A percentile compares a stretch with the other conserved stretches of the same genome.
These are phyloP conservation scores for Fusarium sacchari DNA, from an alignment of 2,329 filamentous ascomycete species.

Conservation along the genomic window DNA sequence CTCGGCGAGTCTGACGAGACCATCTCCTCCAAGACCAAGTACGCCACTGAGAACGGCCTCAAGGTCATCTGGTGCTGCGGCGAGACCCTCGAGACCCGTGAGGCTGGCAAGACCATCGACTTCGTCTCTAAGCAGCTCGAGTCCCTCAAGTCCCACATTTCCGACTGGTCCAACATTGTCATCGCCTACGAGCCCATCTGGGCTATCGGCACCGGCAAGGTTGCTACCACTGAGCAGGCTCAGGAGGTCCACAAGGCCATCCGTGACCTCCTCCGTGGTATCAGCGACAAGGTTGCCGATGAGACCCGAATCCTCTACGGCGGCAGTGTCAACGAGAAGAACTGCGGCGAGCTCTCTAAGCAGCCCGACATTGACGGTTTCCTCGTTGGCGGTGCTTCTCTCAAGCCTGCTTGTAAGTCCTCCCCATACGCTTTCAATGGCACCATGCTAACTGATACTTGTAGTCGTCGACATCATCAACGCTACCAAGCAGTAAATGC, in stretches of 20 bases:
- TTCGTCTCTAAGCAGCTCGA: slow-evolving; percentile 87
- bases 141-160: slow-evolving; percentile 79
- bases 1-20: slow-evolving; percentile 87
- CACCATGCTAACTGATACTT: background rate
- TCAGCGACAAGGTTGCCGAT: slow-evolving; percentile 79
- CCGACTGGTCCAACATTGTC: slow-evolving; percentile 94
- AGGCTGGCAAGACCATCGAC: slow-evolving; percentile 84
- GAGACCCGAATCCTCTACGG: slow-evolving; percentile 96
- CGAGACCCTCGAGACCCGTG: slow-evolving; percentile 92
- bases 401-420: slow-evolving; percentile 91
- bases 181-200: slow-evolving; percentile 99
- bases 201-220: slow-evolving; percentile 94
- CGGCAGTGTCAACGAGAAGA: slow-evolving; percentile 97
- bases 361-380: slow-evolving; percentile 97
- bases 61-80: slow-evolving; percentile 97
- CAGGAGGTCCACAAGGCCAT: slow-evolving; percentile 95
- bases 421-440: background rate
- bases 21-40: slow-evolving; percentile 94
- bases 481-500: slow-evolving; percentile 58
- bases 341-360: slow-evolving; percentile 91
- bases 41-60: slow-evolving; percentile 85
- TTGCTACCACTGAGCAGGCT: slow-evolving; percentile 87
- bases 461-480: slow-evolving; percentile 70
- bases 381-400: slow-evolving; percentile 93
- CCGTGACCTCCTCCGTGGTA: slow-evolving; percentile 85